Evolutionary conservation across 108 stramenopile genomes (phyloP), one percentile per base, ranked within the genome.

Genomic region (Nannochloropsis salina): DNA sequence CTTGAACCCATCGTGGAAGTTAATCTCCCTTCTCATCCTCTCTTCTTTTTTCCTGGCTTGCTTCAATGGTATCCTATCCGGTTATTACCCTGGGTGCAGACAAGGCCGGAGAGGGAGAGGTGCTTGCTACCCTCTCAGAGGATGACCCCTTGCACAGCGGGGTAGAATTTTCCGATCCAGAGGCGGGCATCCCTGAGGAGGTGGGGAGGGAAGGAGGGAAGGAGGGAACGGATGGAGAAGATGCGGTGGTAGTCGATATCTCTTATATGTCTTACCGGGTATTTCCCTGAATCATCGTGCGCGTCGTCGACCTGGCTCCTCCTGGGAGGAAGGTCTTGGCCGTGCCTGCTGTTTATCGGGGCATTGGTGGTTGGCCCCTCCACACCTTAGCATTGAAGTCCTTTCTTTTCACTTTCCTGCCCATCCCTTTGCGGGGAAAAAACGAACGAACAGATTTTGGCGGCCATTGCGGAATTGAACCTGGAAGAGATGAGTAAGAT

Each of bases 91-190:
- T 74, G 20, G n/a, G n/a, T 8, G 61, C 61, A 74, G 61, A 6
- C 61, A 74, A 74, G 61, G 61, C 61, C n/a, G 6, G 15, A 3
- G 61, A 74, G 20, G 61, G 61, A 2, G 61, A 74, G 61, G 61
- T 74, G 61, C 20, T 74, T 15, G 61, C 61, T 4, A 74, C 61
- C 4, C 15, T 74, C 20, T 74, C 61, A n/a, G 61, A 74, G n/a
- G 61, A 74, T n/a, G 61, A 74, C n/a, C 61, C 61, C 6, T n/a
- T 74, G 61, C 61, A 74, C 61, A 74, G 61, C 61, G 61, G 61
- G 20, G 61, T 74, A 15, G 61, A 74, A n/a, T 74, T 74, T 3
- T 74, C 61, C 20, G 61, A 74, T n/a, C 61, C 61, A 74, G n/a
- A 15, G 20, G 61, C 61, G 20, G 61, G 20, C 61, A 74, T 74